Percentiles rank a stretch among this genome's conserved stretches.
Evolutionary conservation across 306 rosid genomes (phyloP).

Genomic region (Potentilla sterilis): DNA sequence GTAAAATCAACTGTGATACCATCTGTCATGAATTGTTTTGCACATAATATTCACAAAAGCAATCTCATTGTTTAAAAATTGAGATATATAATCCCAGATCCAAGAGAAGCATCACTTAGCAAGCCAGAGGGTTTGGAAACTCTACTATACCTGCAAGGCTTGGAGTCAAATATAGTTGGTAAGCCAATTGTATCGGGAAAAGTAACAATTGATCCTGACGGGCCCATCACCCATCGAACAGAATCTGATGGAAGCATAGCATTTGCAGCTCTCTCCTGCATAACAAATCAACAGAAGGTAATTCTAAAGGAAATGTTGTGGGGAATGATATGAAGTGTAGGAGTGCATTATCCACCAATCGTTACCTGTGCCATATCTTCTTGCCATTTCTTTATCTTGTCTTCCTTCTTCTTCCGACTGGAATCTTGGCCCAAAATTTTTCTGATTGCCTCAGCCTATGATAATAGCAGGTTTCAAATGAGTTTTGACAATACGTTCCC

Average conservation of each 20-base stretch:
- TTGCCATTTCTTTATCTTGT: conserved; percentile 46
- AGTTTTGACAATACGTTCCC: neutral
- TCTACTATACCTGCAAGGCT: conserved; percentile 39
- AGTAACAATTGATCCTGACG: conserved; percentile 48
- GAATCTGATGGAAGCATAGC: conserved; percentile 41
- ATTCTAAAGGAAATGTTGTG: neutral
- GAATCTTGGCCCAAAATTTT: conserved; percentile 64
- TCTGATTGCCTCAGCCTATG: conserved; percentile 57
- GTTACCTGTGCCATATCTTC: conserved; percentile 43
- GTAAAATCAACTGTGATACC: neutral
- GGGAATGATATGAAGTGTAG: neutral
- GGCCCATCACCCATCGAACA: conserved; percentile 48
- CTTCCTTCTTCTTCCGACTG: conserved; percentile 54
- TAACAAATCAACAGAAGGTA: neutral
- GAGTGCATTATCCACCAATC: neutral
- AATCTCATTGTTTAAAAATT: neutral
- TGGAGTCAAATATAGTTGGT: conserved; percentile 47
- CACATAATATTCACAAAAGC: neutral
- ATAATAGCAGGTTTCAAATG: neutral
- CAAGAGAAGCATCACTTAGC: neutral
- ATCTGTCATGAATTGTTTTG: too few relatives aligned
- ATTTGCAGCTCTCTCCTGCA: conserved; percentile 50
- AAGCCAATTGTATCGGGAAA: conserved; percentile 52
- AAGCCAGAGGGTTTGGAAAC: neutral
- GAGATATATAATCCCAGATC: neutral